Percentiles rank a stretch among this genome's conserved stretches.
These are phyloP conservation scores for Solanum medicagineum DNA, from an alignment of 257 asterid species.

Conservation along the genomic window DNA sequence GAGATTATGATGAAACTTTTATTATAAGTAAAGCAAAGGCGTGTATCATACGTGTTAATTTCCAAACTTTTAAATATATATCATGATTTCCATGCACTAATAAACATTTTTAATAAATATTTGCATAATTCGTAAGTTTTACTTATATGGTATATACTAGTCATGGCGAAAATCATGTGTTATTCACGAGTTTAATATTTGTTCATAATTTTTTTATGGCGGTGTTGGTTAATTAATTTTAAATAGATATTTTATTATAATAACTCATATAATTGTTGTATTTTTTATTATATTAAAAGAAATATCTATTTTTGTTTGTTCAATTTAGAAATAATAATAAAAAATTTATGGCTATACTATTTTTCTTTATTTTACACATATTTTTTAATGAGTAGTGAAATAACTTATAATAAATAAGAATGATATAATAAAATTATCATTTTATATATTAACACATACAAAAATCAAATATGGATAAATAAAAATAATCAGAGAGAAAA, in stretches of 20 bases:
- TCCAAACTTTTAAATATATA: neutral
- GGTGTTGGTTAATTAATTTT: too few species aligned
- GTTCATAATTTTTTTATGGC: too few species aligned
- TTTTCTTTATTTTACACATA: neutral
- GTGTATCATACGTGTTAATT: neutral
- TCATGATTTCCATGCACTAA: neutral
- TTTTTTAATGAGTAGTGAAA: neutral
- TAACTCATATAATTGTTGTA: too few species aligned
- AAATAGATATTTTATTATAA: too few species aligned
- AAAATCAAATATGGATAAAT: fast-evolving
- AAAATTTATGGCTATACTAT: neutral
- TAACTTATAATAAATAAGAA: neutral
- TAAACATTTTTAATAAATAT: neutral
- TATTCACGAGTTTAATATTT: too few species aligned
- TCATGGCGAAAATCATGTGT: too few species aligned
- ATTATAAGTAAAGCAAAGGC: neutral
- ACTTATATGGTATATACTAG: neutral
- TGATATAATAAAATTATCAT: neutral
- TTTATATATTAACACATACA: neutral
- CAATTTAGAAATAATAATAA: too few species aligned
- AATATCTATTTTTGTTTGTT: too few species aligned
- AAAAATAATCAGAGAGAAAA: fast-evolving
- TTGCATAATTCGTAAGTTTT: neutral
- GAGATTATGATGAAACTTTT: neutral
- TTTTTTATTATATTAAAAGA: too few species aligned